Base-by-base conservation (phyloP, 108 stramenopile species). In the Skeletonema costatum region DNA sequence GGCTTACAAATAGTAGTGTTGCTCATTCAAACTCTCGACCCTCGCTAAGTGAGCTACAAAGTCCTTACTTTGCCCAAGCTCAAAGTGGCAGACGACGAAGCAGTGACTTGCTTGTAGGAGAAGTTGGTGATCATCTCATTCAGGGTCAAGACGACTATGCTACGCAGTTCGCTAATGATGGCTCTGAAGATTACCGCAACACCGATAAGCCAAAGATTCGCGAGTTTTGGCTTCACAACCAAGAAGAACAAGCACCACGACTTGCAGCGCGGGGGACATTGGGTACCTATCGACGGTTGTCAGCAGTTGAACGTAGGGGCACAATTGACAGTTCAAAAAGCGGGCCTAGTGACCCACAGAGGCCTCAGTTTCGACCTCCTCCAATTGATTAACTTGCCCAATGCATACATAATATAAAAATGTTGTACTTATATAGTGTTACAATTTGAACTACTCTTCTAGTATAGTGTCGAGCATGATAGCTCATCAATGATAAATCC, bases 31-130 rank as follows among this genome's bases (percentile, higher is more conserved):
- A 63, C 32, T 63, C 33, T 33, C 19, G 35, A 5, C 6, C 29
- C 31, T 31, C 31, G 6, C 16, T 33, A 14, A n/a, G 4, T n/a
- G 7, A 0, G 30, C 62, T n/a, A 36, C 32, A 32, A 14, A n/a
- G 6, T 14, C 35, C 9, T 25, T 60, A 60, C 39, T 41, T 38
- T 17, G 6, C 64, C 48, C 25, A 68, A 68, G 17, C 29, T 14
- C 48, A 50, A 39, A 48, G 32, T 44, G 16, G 30, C 5, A 44
- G 66, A 32, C 25, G 66, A 46, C 42, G 48, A 48, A 44, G 44
- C 48, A 68, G 42, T 68, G 66, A 68, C 31, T 16, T 48, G 19
- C 36, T 66, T n/a, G 46, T 68, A 32, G 66, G 66, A 46, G 66
- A 68, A 48, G 66, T 68, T 48, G 66, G 66, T 46, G 66, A 48